phyloP scores from a whole-genome alignment of 2,329 filamentous ascomycete genomes.

The Hymenoscyphus salicellus region DNA sequence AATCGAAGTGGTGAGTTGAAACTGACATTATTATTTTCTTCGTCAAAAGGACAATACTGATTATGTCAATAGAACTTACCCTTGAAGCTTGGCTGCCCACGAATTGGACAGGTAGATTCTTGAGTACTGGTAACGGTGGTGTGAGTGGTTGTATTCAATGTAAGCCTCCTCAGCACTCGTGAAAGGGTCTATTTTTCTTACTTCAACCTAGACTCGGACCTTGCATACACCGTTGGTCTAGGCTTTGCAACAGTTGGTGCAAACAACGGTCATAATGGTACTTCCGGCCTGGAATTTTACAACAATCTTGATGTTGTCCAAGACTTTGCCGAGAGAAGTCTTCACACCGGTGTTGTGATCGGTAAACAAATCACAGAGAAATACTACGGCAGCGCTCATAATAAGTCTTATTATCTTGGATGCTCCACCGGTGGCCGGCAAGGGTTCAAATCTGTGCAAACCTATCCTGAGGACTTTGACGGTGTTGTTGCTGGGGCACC shows the following conservation, averaged over 20 bases:
- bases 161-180: background rate
- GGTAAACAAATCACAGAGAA: constrained; percentile 31
- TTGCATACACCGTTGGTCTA: constrained; percentile 22
- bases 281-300: constrained; percentile 22
- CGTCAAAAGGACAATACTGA: background rate
- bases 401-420: constrained; percentile 41
- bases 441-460: constrained; percentile 42
- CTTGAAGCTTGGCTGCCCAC: constrained; percentile 36
- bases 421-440: constrained; percentile 44
- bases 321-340: constrained; percentile 29
- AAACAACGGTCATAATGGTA: constrained; percentile 33
- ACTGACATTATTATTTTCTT: background rate
- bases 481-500: constrained; percentile 43
- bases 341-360: constrained; percentile 25
- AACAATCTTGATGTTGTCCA: constrained; percentile 28
- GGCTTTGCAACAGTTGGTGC: constrained; percentile 30
- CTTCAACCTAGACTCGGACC: constrained; percentile 15
- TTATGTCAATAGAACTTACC: constrained; percentile 16
- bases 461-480: constrained; percentile 42
- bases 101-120: constrained; percentile 43
- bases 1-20: constrained; percentile 3
- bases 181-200: background rate
- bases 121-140: constrained; percentile 35
- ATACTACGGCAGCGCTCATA: constrained; percentile 37
- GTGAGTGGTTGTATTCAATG: constrained; percentile 28